Base-by-base conservation (phyloP, 768 basidiomycete species). In the Neoboletus subvelutipes region DNA sequence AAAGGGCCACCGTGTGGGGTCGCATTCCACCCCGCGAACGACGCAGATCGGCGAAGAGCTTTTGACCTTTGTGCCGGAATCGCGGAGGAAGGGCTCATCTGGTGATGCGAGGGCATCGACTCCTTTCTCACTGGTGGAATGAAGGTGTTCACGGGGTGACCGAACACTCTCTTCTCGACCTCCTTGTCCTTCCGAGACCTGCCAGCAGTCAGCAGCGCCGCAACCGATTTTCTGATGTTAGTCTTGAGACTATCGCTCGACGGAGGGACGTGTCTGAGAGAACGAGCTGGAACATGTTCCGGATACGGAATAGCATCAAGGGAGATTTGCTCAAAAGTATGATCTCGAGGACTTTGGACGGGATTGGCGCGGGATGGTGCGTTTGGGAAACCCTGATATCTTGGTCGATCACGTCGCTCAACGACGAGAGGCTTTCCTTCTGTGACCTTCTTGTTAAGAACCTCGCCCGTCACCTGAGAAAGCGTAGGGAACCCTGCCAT, bases 31-130 rank as follows among this genome's bases (percentile, higher is more conserved):
- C 61, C 66, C 17, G 62, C 61, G 13, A 59, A 64, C 33, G 71
- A 70, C 41, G n/a, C 62, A 5, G 69, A 71, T 33, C 70, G 68
- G 45, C 68, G 71, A 13, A 70, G 57, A 8, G 50, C 33, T 22
- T 42, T 57, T 4, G 62, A 50, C 13, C 18, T 39, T 45, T 33
- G 37, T 6, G 0, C 36, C 6, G 50, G 12, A 22, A 43, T n/a
- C 12, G 42, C 41, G 3, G 51, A 20, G 13, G 49, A 24, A 9
- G 42, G 5, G 18, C 4, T 12, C 26, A 29, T 33, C n/a, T 50
- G 55, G 5, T 9, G 49, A 20, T 45, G 28, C 9, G 54, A 45
- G 12, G 54, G 57, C 12, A 66, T 46, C 1, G 64, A 64, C 1
- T 61, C 67, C 48, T 64, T 61, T 42, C 59, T 50, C 31, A 24